These are phyloP conservation scores for Exophiala alcalophila DNA, from an alignment of 2,329 filamentous ascomycete species.

Conservation along the genomic window DNA sequence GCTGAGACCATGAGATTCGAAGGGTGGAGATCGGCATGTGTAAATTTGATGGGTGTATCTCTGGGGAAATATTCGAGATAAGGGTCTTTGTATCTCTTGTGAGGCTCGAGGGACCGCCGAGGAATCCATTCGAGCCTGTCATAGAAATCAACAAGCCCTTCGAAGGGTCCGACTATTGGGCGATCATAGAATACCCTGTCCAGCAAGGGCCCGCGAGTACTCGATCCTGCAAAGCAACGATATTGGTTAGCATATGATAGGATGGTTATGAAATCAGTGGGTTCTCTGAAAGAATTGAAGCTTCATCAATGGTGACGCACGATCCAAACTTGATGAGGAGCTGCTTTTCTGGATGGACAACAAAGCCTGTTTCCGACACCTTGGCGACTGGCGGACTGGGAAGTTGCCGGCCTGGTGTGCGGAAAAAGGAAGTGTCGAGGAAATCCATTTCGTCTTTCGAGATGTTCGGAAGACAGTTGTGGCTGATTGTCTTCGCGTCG, in stretches of 20 bases:
- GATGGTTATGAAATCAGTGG: constrained; percentile 1
- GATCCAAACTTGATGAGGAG: constrained; percentile 5
- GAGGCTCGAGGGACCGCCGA: constrained; percentile 1
- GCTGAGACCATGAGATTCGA: constrained; percentile 36
- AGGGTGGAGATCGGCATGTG: constrained; percentile 37
- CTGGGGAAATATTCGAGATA: constrained; percentile 29
- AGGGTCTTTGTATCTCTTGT: constrained; percentile 6
- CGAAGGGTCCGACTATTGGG: constrained; percentile 8
- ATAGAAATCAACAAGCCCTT: constrained; percentile 2
- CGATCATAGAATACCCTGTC: constrained; percentile 10
- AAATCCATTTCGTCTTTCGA: constrained; percentile 30
- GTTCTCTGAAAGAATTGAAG: not conserved
- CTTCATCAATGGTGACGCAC: constrained; percentile 1
- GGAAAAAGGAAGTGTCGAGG: constrained; percentile 32
- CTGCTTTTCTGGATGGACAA: constrained; percentile 1
- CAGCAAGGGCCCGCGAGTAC: constrained; percentile 5
- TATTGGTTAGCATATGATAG: too few relatives aligned
- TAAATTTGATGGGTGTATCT: constrained; percentile 36
- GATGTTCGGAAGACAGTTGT: constrained; percentile 1
- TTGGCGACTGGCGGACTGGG: not conserved
- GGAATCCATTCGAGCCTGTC: constrained; percentile 9
- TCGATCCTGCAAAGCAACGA: constrained; percentile 3
- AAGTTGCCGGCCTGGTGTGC: constrained; percentile 9
- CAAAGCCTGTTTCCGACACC: constrained; percentile 1
- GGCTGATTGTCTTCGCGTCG: constrained; percentile 5